These are phyloP conservation scores for Fusarium brachygibbosum DNA, from an alignment of 2,329 filamentous ascomycete genomes.

Conservation along the genomic window DNA sequence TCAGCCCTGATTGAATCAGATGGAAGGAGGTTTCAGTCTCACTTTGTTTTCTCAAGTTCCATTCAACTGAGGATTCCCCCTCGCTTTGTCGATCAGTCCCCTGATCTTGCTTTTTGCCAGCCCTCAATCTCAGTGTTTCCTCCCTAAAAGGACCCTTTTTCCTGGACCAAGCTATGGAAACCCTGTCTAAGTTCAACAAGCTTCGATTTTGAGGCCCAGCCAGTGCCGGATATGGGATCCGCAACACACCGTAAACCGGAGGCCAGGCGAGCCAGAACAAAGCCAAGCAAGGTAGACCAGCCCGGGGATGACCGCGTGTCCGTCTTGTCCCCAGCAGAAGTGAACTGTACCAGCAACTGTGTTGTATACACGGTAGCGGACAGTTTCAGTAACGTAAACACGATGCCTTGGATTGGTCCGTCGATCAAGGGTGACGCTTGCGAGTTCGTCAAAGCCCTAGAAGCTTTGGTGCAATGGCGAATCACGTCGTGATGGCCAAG, in stretches of 20 bases:
- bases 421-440: constrained; percentile 39
- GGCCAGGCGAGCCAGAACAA: constrained; percentile 29
- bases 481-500: constrained; percentile 39
- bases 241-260: constrained; percentile 36
- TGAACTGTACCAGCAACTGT: constrained; percentile 9
- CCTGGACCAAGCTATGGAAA: constrained; percentile 17
- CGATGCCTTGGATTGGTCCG: constrained; percentile 48
- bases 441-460: constrained; percentile 31
- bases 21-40: constrained; percentile 17
- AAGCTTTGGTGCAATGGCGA: constrained; percentile 32
- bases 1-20: constrained; percentile 25
- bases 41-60: neutral
- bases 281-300: constrained; percentile 31
- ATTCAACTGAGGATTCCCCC: constrained; percentile 10
- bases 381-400: constrained; percentile 49
- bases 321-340: constrained; percentile 41
- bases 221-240: constrained; percentile 44
- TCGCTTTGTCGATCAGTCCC: constrained; percentile 15
- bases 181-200: constrained; percentile 30
- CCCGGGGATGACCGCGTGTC: constrained; percentile 46
- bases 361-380: constrained; percentile 26
- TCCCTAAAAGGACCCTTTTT: constrained; percentile 30
- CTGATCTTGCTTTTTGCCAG: constrained; percentile 8
- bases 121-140: constrained; percentile 11
- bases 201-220: constrained; percentile 40